A percentile compares a stretch with the other conserved stretches of the same genome.
Conservation (phyloP, 2,329 filamentous ascomycete species). For the Fusarium illudens region DNA sequence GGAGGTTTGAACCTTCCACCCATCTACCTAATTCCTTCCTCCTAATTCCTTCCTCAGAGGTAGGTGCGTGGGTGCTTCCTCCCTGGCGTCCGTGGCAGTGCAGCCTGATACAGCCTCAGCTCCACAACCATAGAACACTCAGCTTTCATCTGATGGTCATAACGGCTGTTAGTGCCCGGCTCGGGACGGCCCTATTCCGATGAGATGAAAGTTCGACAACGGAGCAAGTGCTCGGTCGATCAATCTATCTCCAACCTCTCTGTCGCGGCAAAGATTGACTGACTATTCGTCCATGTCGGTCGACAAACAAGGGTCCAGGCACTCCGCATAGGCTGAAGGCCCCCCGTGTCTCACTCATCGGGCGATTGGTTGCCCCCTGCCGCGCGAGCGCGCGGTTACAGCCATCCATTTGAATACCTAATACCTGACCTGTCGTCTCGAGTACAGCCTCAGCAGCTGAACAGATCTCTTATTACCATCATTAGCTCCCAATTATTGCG, state of each 20-base stretch:
- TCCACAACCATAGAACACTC: not conserved
- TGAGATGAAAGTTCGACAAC: not conserved
- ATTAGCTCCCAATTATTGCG: not conserved
- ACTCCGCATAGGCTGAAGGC: not conserved
- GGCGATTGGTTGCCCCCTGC: constrained; percentile 9
- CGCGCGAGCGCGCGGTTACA: not conserved
- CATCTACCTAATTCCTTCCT: too few relatives aligned
- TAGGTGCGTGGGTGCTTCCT: too few relatives aligned
- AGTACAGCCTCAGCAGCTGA: not conserved
- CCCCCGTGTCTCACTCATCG: constrained; percentile 22
- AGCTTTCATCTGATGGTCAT: not conserved
- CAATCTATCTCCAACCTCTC: not conserved
- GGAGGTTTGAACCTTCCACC: not conserved
- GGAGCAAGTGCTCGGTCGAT: not conserved
- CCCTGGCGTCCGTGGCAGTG: not conserved
- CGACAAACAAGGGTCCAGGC: constrained; percentile 14
- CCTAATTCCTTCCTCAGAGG: too few relatives aligned
- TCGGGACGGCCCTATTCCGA: not conserved
- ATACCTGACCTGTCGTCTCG: too few relatives aligned
- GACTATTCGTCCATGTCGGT: not conserved
- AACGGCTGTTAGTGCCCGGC: not conserved
- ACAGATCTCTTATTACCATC: not conserved
- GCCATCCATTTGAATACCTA: too few relatives aligned
- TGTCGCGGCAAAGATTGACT: not conserved
- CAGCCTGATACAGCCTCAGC: not conserved